Evolutionary conservation across 2,329 filamentous ascomycete genomes (phyloP).

Genomic region (Penicillium sp.): DNA sequence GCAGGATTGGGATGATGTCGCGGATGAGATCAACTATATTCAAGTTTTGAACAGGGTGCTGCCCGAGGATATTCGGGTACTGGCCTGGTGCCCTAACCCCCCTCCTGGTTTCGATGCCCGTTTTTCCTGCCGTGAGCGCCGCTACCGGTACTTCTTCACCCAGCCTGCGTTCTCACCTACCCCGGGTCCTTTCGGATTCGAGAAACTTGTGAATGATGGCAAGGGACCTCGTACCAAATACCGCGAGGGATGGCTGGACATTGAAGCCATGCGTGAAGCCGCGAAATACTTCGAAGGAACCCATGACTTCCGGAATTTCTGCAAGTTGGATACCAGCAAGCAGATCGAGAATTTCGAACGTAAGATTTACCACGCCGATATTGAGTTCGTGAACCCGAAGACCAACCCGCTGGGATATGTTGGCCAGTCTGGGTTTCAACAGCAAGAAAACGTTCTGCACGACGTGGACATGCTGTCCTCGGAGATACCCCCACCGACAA

Average conservation of each 20-base stretch:
- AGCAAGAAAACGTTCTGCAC: conserved; percentile 22
- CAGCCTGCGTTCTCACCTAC: conserved; percentile 80
- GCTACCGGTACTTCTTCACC: conserved; percentile 97
- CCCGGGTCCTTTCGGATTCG: conserved; percentile 55
- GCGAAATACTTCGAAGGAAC: conserved; percentile 76
- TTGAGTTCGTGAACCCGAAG: conserved; percentile 64
- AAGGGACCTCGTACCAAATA: conserved; percentile 27
- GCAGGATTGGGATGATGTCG: conserved; percentile 61
- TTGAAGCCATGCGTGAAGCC: conserved; percentile 79
- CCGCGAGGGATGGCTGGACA: conserved; percentile 78
- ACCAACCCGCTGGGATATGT: conserved; percentile 60
- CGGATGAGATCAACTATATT: conserved; percentile 81
- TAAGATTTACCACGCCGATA: conserved; percentile 74
- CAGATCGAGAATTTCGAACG: conserved; percentile 82
- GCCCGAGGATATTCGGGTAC: conserved; percentile 81
- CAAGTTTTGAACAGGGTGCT: conserved; percentile 82
- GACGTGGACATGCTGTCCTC: conserved; percentile 17
- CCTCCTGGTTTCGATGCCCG: conserved; percentile 81
- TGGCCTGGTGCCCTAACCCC: conserved; percentile 88
- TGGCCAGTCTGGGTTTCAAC: conserved; percentile 46
- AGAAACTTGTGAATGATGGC: conserved; percentile 28
- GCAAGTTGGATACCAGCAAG: conserved; percentile 88
- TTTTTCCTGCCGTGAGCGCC: conserved; percentile 86
- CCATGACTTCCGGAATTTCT: conserved; percentile 96
- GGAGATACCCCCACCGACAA: conserved; percentile 32